Conservation (phyloP, 208 protist genomes). For the Leishmania mexicana region DNA sequence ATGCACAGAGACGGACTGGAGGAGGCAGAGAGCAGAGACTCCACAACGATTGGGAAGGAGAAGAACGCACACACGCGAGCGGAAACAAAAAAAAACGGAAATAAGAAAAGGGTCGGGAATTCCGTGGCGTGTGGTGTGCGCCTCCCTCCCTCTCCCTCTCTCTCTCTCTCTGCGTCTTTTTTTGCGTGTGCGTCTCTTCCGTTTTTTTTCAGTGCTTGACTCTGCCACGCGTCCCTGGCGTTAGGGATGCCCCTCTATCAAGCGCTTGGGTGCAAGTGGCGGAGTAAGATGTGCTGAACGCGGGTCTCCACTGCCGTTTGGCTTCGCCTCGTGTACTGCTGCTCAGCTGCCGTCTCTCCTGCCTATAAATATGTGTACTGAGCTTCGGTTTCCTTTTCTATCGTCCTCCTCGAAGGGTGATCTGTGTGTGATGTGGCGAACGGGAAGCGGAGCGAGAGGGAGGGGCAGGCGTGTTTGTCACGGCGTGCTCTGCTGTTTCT, state of each 20-base stretch:
- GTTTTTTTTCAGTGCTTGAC: not conserved
- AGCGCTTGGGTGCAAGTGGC: not conserved
- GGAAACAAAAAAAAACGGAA: no score
- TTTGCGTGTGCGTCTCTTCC: not conserved
- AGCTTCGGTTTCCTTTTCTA: not conserved
- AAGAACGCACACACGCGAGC: no score
- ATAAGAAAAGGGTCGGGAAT: no score
- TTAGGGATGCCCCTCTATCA: not conserved
- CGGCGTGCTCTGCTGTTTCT: not conserved
- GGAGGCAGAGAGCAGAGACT: not conserved
- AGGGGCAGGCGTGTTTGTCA: not conserved
- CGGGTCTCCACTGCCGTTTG: not conserved
- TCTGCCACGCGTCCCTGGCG: not conserved
- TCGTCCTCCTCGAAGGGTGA: not conserved
- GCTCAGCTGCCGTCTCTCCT: not conserved
- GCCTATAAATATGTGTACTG: not conserved
- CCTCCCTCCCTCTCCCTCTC: not conserved
- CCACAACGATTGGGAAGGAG: no score
- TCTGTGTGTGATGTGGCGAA: not conserved
- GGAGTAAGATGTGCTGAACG: not conserved
- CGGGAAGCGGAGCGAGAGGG: not conserved
- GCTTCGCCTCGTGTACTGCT: not conserved
- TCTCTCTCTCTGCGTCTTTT: not conserved
- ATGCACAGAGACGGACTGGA: no score
- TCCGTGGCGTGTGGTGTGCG: not conserved